Evolutionary conservation across 192 early-diverging fungal genomes (phyloP), one percentile per base, ranked within the genome.

Genomic region (Phlyctochytrium arcticum): DNA sequence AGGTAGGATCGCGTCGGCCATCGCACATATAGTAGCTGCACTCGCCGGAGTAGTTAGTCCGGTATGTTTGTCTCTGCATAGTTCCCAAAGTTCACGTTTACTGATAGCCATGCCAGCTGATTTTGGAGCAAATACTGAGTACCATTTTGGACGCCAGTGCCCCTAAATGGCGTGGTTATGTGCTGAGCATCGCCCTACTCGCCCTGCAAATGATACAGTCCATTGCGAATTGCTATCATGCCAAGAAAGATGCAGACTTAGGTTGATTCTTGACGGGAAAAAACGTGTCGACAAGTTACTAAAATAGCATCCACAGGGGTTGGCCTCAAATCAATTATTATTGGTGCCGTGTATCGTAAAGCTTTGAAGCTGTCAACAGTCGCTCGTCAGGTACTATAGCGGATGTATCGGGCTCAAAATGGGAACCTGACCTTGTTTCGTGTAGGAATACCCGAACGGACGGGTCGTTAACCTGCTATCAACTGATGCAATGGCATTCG

Each of bases 331-430:
- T 59, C 66, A 10, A 30, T 31, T 6, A 5, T 75, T 6, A 48
- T 54, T 12, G 54, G 33, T 36, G 69, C 69, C 35, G 66, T 75
- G 10, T 75, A 67, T 54, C 42, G 49, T 19, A 75, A 75, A 42
- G 19, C 39, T n/a, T 36, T 75, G n/a, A 34, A 30, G 9, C 60
- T 75, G 32, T 68, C 69, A 6, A 30, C 57, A 5, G 36, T 39
- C 8, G 58, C 69, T 12, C 63, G 65, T 23, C 60, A 59, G 17
- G 61, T 24, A 27, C 21, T 42, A n/a, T 53, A 12, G 12, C 31
- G 61, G 23, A 23, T 17, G 12, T n/a, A n/a, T n/a, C n/a, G n/a
- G n/a, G n/a, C n/a, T n/a, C n/a, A n/a, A n/a, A n/a, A n/a, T n/a
- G 0, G 12, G 8, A 0, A 30, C 27, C 39, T 26, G 15, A 1